Evolutionary conservation across 2,329 filamentous ascomycete genomes (phyloP), one percentile per base, ranked within the genome.

Genomic region (Aaosphaeria pasadenensis): DNA sequence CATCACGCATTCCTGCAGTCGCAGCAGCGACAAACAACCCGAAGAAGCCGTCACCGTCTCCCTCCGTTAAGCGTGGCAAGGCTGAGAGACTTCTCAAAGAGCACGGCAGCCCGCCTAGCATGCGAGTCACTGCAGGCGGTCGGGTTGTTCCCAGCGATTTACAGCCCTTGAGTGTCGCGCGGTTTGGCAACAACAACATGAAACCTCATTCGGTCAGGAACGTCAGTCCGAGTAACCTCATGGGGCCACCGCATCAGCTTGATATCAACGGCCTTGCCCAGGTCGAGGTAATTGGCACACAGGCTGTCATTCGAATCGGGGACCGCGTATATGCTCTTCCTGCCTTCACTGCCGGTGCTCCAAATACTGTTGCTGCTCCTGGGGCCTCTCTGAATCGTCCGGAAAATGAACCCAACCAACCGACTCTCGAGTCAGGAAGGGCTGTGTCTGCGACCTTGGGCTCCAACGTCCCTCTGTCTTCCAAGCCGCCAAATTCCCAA

Each of bases 91-190:
- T 79, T 39, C 71, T 78, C 58, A 76, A 77, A 53, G 72, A 75
- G 51, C 76, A 79, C 64, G 76, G 76, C 46, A 78, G 76, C 35
- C 76, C 76, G 33, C 74, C 73, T 24, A 74, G 76, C 48, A 63
- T 78, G 47, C 73, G 76, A 48, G 76, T 79, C 39, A 79, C 76
- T 43, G 76, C 76, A 51, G 76, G 76, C 36, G 76, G 76, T n/a
- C 72, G 75, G 13, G 73, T 79, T 51, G 76, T 79, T n/a, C 75
- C 76, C 11, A 76, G 70, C 44, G 76, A 71, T 49, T 58, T 70
- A 43, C 61, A 61, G 39, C 63, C 61, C n/a, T 53, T 71, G 29
- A 55, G 56, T 39, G 62, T 57, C 45, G 51, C 60, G 17, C 61
- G 64, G 46, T 66, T 62, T 49, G 57, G 54, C 30, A 62, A 66